Base-by-base conservation (phyloP, 352 stramenopile genomes). In the Blastocystis sp. region DNA sequence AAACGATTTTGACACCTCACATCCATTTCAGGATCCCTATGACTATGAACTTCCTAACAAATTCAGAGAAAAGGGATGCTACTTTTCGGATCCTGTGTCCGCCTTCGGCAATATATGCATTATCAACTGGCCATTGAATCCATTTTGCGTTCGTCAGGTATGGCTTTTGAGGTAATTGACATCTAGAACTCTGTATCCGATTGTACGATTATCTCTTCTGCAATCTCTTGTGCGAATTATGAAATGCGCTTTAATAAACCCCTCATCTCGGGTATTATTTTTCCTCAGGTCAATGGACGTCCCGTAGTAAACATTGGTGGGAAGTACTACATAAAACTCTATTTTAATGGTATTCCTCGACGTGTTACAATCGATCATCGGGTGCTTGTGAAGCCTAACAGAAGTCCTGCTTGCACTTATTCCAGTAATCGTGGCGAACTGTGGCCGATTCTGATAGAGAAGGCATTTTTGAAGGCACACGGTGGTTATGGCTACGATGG, bases 401-500 rank as follows among this genome's bases (percentile, higher is more conserved):
- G 92, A 1, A 90, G 95, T 34, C 91, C 96, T 26, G 89, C 98
- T 18, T 96, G 94, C 70, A 95, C 93, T 34, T 95, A 93, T 54
- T 92, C 91, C 3, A 55, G 95, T 91, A 30, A 96, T 93, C 24
- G 91, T 79, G 55, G 92, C 26, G 94, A 96, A 91, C 76, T 96
- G 16, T 96, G 94, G 93, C 96, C 98, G n/a, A 95, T 93, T 87
- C 93, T 99, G 16, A 96, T 99, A 43, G 97, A 99, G 93, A 99
- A 99, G 90, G 97, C 97, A 2, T 99, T 98, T 88, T 92, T 99
- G 90, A 99, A 99, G 91, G 92, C 99, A 5, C 96, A 95, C 78
- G 97, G 97, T 50, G 96, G 96, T 0, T 99, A 98, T 90, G 93
- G 98, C 90, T 99, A 98, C 92, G 95, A 96, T 45, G 97, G 97